A percentile compares a stretch with the other conserved stretches of the same genome.
Conservation (phyloP, 1,139 yeast species). For the Diutina sp. region DNA sequence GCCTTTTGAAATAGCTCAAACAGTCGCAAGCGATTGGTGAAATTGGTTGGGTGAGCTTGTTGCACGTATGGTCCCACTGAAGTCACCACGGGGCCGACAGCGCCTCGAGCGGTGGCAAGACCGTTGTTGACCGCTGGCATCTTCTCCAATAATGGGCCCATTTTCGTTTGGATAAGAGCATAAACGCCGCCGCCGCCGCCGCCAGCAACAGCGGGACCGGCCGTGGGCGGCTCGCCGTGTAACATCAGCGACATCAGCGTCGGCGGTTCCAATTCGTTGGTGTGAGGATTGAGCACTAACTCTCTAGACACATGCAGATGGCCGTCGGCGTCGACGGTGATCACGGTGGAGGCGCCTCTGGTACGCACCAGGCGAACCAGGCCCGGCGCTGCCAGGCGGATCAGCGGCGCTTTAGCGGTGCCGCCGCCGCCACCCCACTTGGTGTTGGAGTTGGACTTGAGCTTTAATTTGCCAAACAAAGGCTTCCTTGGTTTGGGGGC, state of each 20-base stretch:
- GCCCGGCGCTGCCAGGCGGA: background rate
- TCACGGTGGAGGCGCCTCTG: background rate
- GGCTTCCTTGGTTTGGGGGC: background rate
- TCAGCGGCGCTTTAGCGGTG: background rate
- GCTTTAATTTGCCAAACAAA: background rate
- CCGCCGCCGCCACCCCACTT: background rate
- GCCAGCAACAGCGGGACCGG: background rate
- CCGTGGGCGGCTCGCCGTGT: background rate
- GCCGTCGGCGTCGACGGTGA: background rate
- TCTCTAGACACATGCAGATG: background rate
- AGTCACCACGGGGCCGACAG: background rate
- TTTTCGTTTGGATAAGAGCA: too few relatives aligned
- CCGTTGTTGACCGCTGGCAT: background rate
- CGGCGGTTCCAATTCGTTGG: constrained; percentile 1
- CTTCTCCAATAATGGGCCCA: background rate
- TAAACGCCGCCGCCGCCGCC: background rate
- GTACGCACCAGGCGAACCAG: constrained; percentile 2
- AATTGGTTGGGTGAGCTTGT: background rate
- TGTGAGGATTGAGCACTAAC: background rate
- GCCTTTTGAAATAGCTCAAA: background rate
- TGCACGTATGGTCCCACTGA: background rate
- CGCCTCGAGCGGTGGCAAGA: background rate
- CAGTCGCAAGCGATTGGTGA: background rate
- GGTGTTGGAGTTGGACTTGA: background rate
- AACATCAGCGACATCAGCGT: background rate